Evolutionary conservation across 1,139 yeast genomes (phyloP).

Genomic region (Taiozyma sp.): DNA sequence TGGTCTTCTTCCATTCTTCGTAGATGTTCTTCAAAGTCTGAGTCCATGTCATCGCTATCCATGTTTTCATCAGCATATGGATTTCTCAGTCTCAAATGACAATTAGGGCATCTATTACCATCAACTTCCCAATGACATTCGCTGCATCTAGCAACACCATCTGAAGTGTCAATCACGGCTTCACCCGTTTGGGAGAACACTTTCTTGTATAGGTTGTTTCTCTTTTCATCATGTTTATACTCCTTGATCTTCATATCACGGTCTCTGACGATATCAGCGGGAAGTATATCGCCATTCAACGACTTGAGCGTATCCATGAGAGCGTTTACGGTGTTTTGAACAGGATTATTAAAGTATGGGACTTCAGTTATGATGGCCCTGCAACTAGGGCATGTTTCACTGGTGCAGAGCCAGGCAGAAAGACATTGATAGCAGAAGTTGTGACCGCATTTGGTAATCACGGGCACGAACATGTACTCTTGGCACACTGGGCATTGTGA

Average conservation of each 20-base stretch:
- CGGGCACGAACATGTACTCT: constrained; percentile 32
- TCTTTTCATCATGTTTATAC: constrained; percentile 36
- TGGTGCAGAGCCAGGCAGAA: constrained; percentile 44
- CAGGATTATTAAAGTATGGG: constrained; percentile 43
- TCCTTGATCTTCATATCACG: constrained; percentile 18
- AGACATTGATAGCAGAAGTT: constrained; percentile 39
- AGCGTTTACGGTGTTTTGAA: constrained; percentile 21
- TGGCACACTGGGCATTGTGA: constrained; percentile 30
- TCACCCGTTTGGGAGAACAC: constrained; percentile 43
- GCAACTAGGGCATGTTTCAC: constrained; percentile 53
- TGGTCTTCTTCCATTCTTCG: constrained; percentile 3
- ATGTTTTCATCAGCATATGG: constrained; percentile 1
- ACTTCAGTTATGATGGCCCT: constrained; percentile 37
- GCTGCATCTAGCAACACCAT: constrained; percentile 78
- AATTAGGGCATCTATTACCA: constrained; percentile 50
- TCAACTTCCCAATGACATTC: constrained; percentile 81
- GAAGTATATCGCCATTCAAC: constrained; percentile 23
- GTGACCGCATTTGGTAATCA: constrained; percentile 32
- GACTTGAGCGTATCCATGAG: constrained; percentile 28
- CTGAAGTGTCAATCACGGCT: constrained; percentile 62
- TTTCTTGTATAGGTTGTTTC: constrained; percentile 40
- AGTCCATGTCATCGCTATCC: constrained; percentile 4
- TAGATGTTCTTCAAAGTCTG: constrained; percentile 8
- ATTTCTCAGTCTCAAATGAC: constrained; percentile 32
- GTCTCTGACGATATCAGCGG: constrained; percentile 26